Conservation (phyloP, 2,329 filamentous ascomycete species). For the Zalaria obscura region DNA sequence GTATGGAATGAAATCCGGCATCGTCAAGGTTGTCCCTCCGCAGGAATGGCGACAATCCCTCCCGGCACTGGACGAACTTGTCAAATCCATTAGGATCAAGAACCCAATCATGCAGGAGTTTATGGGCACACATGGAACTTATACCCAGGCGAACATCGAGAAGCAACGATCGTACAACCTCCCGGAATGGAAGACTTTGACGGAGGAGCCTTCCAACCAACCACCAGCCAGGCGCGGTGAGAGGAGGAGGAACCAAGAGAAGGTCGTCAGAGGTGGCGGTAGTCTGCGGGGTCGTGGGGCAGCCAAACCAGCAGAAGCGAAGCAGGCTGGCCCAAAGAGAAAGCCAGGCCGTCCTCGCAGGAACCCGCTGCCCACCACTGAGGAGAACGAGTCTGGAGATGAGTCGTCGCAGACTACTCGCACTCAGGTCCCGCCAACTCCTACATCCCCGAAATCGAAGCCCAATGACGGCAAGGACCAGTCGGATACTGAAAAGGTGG, state of each 20-base stretch:
- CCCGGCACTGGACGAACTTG: constrained; percentile 63
- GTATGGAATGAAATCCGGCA: constrained; percentile 95
- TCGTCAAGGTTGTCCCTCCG: constrained; percentile 89
- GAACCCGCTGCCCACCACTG: constrained; percentile 14
- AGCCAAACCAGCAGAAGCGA: constrained; percentile 11
- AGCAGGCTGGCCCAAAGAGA: constrained; percentile 28
- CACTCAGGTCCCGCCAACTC: constrained; percentile 23
- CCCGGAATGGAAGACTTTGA: constrained; percentile 87
- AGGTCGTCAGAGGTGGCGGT: constrained; percentile 23
- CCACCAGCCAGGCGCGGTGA: constrained; percentile 84
- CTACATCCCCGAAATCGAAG: constrained; percentile 28
- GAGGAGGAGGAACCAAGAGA: constrained; percentile 46
- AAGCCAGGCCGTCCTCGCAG: constrained; percentile 33
- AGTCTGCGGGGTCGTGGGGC: constrained; percentile 13
- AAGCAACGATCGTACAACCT: constrained; percentile 94
- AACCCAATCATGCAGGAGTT: constrained; percentile 98
- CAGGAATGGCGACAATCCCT: constrained; percentile 66
- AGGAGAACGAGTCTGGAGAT: constrained; percentile 1
- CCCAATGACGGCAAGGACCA: constrained; percentile 32
- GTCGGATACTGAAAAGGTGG: constrained; percentile 18
- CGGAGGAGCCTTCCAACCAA: constrained; percentile 89
- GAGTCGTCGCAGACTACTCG: background rate
- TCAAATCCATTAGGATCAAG: constrained; percentile 86
- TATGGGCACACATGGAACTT: constrained; percentile 86
- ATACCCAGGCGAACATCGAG: constrained; percentile 92